A percentile compares a stretch with the other conserved stretches of the same genome.
Conservation (phyloP, 2,329 filamentous ascomycete species). For the Triangularia verruculosa region DNA sequence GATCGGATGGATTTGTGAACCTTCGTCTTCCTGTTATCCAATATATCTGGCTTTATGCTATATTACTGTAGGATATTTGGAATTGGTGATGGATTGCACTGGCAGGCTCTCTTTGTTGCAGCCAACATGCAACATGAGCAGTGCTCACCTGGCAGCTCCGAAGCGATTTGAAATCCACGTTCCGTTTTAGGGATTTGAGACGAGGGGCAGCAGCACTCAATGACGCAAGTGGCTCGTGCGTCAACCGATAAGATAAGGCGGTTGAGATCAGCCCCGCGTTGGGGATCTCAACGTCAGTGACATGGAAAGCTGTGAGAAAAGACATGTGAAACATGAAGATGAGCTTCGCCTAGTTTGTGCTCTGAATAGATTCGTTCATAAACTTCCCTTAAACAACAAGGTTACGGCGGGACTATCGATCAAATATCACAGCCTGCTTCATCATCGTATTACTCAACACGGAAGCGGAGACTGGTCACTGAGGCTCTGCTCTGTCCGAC, state of each 20-base stretch:
- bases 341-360: background rate
- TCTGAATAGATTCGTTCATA: background rate
- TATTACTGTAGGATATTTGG: background rate
- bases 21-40: background rate
- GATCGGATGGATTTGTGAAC: conserved; percentile 7
- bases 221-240: conserved; percentile 24
- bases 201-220: conserved; percentile 3
- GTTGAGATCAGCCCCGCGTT: background rate
- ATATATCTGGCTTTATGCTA: background rate
- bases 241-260: background rate
- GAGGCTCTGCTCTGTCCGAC: background rate
- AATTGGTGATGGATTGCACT: background rate
- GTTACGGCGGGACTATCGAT: background rate
- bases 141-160: background rate
- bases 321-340: background rate
- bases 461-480: background rate
- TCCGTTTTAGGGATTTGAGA: conserved; percentile 4
- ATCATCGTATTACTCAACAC: background rate
- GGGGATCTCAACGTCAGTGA: background rate
- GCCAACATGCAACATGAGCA: background rate
- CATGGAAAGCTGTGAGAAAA: background rate
- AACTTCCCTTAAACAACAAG: background rate
- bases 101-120: background rate
- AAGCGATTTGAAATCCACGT: conserved; percentile 13
- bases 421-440: background rate